Evolutionary conservation across 2,329 filamentous ascomycete species (phyloP), one percentile per base, ranked within the genome.

Genomic region (Diaporthe sp.): DNA sequence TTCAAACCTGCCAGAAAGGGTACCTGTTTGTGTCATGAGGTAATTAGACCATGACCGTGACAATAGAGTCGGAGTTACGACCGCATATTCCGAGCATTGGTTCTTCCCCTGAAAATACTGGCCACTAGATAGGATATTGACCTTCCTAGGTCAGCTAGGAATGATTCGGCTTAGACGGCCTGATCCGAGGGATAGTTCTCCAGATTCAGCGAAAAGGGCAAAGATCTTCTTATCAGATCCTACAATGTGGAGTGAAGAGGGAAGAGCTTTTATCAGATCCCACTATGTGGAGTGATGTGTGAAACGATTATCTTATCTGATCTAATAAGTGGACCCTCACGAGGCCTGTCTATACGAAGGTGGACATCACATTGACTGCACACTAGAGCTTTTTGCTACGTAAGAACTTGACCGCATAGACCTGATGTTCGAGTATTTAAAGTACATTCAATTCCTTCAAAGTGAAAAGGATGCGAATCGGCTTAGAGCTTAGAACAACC

Each of bases 261-360:
- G 19, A 37, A 39, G 37, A 59, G 25, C 4, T 34, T 59, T 59
- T 37, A 59, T 39, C 57, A 39, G 57, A 59, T 59, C 57, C 57
- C 19, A 39, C 31, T n/a, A 59, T 39, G 34, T 59, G 57, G 57
- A 34, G 57, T 49, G 44, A 49, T 49, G 44, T 49, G 44, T 49
- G 44, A 49, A 49, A 49, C 34, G 34, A 59, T 59, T 59, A 59
- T 59, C 57, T 59, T 59, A 59, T 59, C 57, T 59, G 57, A 59
- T 59, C 57, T 59, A 59, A 39, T 59, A 59, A 39, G n/a, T 59
- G 57, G 34, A 39, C 34, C 57, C 34, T 13, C 57, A 39, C 34
- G 57, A 59, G 34, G 17, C 31, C 15, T 22, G 57, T 25, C 57
- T 8, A 59, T 59, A 37, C 31, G 57, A 59, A 59, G 31, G 34